Percentiles rank a stretch among this genome's conserved stretches.
phyloP scores from a whole-genome alignment of 2,329 filamentous ascomycete species.

The Thelonectria olida region DNA sequence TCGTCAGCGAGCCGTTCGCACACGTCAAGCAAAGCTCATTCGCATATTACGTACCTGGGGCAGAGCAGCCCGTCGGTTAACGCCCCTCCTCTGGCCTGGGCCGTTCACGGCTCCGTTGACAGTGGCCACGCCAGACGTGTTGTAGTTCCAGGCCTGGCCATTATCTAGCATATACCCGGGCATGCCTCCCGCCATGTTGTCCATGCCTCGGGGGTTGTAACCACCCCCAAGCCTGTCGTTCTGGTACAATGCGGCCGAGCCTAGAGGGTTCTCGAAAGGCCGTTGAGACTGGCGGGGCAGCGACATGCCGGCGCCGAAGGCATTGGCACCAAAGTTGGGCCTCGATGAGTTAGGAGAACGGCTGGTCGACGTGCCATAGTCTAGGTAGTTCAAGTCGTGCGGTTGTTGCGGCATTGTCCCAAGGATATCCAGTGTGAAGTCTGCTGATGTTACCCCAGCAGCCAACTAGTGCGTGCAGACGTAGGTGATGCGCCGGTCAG shows the following conservation, averaged over 20 bases:
- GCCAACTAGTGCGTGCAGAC: constrained; percentile 24
- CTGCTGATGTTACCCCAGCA: constrained; percentile 38
- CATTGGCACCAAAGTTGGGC: constrained; percentile 62
- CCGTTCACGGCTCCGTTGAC: constrained; percentile 73
- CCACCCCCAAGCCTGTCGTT: constrained; percentile 72
- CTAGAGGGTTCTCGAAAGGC: constrained; percentile 78
- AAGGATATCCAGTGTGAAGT: constrained; percentile 33
- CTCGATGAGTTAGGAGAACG: constrained; percentile 75
- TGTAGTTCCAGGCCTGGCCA: constrained; percentile 82
- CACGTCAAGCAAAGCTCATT: neutral
- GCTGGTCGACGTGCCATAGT: constrained; percentile 68
- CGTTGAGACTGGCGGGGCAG: constrained; percentile 68
- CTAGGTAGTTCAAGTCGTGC: constrained; percentile 75
- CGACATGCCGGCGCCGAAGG: constrained; percentile 61
- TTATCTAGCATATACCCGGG: constrained; percentile 69
- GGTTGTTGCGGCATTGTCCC: constrained; percentile 57
- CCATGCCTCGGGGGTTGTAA: constrained; percentile 68
- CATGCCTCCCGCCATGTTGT: constrained; percentile 54
- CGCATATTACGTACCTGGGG: constrained; percentile 71
- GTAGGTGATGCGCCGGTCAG: constrained; percentile 25
- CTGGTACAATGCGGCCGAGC: constrained; percentile 72
- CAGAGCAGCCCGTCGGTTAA: constrained; percentile 68
- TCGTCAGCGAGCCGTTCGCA: constrained; percentile 21
- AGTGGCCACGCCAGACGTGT: constrained; percentile 71
- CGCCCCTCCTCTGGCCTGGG: constrained; percentile 64